Percentiles rank a stretch among this genome's conserved stretches.
Conservation (phyloP, 371 early-diverging fungal genomes). For the Rhizopus microsporus region DNA sequence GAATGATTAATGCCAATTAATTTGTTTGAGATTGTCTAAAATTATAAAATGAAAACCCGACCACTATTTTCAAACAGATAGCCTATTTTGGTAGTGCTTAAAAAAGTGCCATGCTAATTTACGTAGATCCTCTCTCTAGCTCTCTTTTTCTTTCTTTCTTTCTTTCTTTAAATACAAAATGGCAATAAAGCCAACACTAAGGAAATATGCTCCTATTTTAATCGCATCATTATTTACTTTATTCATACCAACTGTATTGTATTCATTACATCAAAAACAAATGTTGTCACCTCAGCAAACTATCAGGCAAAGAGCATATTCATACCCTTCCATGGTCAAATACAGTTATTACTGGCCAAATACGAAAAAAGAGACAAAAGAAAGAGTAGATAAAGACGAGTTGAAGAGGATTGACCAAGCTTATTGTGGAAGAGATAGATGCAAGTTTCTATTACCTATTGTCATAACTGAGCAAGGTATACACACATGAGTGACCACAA, state of each 20-base stretch:
- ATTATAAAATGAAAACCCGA: no score
- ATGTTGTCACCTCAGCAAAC: background rate
- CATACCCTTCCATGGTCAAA: slow-evolving; percentile 21
- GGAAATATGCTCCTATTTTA: slow-evolving; percentile 20
- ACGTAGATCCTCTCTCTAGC: slow-evolving; percentile 12
- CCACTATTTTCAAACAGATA: no score
- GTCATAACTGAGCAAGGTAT: slow-evolving; percentile 48
- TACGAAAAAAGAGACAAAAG: background rate
- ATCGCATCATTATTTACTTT: slow-evolving; percentile 21
- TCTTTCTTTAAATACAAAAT: slow-evolving; percentile 4
- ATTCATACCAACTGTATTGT: slow-evolving; percentile 18
- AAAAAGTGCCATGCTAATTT: background rate
- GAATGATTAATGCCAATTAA: background rate
- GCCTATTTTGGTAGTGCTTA: no score
- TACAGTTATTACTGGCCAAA: slow-evolving; percentile 24
- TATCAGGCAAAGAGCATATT: slow-evolving; percentile 3
- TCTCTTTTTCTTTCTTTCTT: slow-evolving; percentile 12
- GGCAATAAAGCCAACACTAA: slow-evolving; percentile 13
- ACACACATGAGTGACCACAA: background rate
- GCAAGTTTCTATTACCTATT: slow-evolving; percentile 34
- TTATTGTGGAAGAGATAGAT: slow-evolving; percentile 34
- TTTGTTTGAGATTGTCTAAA: slow-evolving; percentile 4
- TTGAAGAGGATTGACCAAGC: slow-evolving; percentile 32
- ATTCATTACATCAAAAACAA: slow-evolving; percentile 10
- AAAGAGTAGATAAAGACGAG: background rate